phyloP scores from a whole-genome alignment of 2,329 filamentous ascomycete species.

The Fusarium stilboides region DNA sequence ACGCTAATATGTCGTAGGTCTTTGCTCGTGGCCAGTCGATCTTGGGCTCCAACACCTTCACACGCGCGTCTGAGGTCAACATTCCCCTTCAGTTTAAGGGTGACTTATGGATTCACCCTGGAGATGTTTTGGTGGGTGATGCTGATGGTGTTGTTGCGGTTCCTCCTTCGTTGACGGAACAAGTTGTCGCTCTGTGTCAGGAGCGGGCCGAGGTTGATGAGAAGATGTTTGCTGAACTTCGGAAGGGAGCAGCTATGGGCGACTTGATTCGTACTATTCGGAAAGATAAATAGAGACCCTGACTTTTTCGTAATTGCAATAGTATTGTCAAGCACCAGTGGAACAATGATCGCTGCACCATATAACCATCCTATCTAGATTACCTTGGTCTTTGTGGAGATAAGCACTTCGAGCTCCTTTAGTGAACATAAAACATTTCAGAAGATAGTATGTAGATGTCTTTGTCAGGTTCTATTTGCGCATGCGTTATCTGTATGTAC shows the following conservation, averaged over 20 bases:
- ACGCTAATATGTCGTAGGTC: slow-evolving; percentile 33
- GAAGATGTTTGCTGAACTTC: slow-evolving; percentile 42
- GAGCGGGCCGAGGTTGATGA: slow-evolving; percentile 51
- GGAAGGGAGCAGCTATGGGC: slow-evolving; percentile 15
- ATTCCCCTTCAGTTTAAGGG: slow-evolving; percentile 49
- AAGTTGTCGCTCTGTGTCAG: slow-evolving; percentile 49
- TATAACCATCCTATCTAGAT: too few species aligned
- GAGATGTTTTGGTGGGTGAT: slow-evolving; percentile 51
- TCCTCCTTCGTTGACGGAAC: slow-evolving; percentile 42
- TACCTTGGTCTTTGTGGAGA: too few species aligned
- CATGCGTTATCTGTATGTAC: neutral
- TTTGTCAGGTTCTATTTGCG: neutral
- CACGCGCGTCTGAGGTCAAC: slow-evolving; percentile 48
- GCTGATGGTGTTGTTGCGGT: slow-evolving; percentile 51
- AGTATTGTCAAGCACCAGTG: too few species aligned
- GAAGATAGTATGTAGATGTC: too few species aligned
- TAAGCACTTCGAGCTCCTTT: too few species aligned
- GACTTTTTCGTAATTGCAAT: too few species aligned
- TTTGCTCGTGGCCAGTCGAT: slow-evolving; percentile 50
- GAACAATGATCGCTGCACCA: too few species aligned
- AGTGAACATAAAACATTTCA: too few species aligned
- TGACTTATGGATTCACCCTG: slow-evolving; percentile 51
- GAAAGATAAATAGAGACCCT: slow-evolving; percentile 32
- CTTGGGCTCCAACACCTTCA: slow-evolving; percentile 52
- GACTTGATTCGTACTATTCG: slow-evolving; percentile 6